Evolutionary conservation across 2,329 filamentous ascomycete species (phyloP), one percentile per base, ranked within the genome.

Genomic region (Colletotrichum navitas): DNA sequence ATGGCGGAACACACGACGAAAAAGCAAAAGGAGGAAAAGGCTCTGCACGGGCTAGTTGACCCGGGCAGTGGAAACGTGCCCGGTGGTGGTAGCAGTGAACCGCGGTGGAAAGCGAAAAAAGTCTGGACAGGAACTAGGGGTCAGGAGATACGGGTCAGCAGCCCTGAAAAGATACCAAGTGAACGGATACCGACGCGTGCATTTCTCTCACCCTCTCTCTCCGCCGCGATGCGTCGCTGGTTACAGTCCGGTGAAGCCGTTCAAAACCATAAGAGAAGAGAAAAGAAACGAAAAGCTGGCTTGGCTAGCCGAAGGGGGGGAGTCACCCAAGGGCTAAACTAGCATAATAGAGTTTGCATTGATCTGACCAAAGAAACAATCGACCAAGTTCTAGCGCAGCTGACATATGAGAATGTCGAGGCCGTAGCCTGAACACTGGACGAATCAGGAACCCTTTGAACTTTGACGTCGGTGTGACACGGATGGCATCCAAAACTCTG

Each of bases 131-230:
- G n/a, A 61, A 52, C 45, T 36, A 58, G 64, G 63, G 32, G 36
- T 24, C 36, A 52, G 61, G 49, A 41, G 49, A 39, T n/a, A n/a
- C 47, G 26, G 63, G 58, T 34, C 43, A 68, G 52, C 26, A 54
- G 36, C 29, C 51, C 56, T 29, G 39, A 52, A 68, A 45, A 72
- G 69, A 72, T 72, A 72, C 69, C 69, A 58, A 72, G 68, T 64
- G 65, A 72, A 69, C 66, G 54, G 65, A 69, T 60, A 61, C 59
- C 66, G 60, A 72, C 56, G 69, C 69, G 45, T 69, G 60, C 68
- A 63, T 68, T 62, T 60, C 34, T 55, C 34, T n/a, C n/a, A n/a
- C 16, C 49, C n/a, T 24, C 26, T 43, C 18, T 18, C 34, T 24
- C n/a, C 10, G 24, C 36, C 32, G 26, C 36, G 34, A 39, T 36